Base-by-base conservation (phyloP, 2,329 filamentous ascomycete species). In the Dactylellina parvicollis region DNA sequence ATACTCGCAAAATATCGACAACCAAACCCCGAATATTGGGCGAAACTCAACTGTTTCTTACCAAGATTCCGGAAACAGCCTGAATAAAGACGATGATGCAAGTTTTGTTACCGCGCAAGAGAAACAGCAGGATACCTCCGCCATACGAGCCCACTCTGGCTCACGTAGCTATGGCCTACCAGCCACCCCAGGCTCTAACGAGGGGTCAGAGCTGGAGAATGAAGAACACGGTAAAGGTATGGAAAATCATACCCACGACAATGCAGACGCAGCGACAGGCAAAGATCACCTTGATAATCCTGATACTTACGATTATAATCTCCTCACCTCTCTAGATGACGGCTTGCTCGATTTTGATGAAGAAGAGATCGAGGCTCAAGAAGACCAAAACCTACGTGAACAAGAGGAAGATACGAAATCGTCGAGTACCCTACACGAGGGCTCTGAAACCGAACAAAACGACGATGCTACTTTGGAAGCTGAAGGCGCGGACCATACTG, bases 21-120 rank as follows among this genome's bases (percentile, higher is more conserved):
- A 44, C 24, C 24, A 42, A 10, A 30, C 49, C 2, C 52, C 50
- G 18, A 42, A 20, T 14, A 22, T 55, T 16, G 32, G 44, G 22
- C 24, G 47, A 24, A 28, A 18, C 32, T 36, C 42, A 22, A 59
- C 20, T 20, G 9, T 38, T 12, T 16, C 42, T 7, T 46, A 46
- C 3, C 24, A 44, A 26, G 16, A n/a, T 32, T 20, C 46, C 16
- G 49, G 61, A 2, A 50, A 40, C 18, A 66, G 44, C 24, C 20
- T 60, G 3, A 49, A 46, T 36, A 59, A 36, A 16, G 67, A 73
- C 18, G 69, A 61, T 20, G 64, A 73, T 20, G 46, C 55, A 20
- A 73, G 69, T 47, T 73, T 73, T 32, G 69, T 66, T n/a, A 73
- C 69, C 10, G 69, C 69, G 1, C 26, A 50, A 34, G 69, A 73